Conservation (phyloP, 352 stramenopile species). For the Pythium folliculosum region DNA sequence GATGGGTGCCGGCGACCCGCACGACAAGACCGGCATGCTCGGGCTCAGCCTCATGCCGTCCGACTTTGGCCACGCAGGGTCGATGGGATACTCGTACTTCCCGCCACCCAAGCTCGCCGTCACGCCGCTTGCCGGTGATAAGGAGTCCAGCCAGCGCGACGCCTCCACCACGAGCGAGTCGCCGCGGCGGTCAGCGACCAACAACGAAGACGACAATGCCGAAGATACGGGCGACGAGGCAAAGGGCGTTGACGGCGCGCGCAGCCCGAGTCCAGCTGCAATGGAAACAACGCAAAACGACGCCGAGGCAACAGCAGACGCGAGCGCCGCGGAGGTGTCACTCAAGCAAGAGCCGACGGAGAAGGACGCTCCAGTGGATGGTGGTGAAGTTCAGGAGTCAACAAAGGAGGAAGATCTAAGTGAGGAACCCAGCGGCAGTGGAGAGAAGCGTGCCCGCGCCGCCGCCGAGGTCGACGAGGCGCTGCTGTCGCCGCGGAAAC, state of each 20-base stretch:
- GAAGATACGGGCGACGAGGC: background rate
- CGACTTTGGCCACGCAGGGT: conserved; percentile 44
- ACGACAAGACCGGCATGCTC: conserved; percentile 60
- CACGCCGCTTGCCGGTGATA: background rate
- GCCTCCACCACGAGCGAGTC: background rate
- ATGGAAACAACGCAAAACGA: too few species aligned
- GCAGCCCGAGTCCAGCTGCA: too few species aligned
- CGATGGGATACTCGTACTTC: conserved; percentile 11
- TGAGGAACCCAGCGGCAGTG: background rate
- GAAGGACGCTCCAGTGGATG: background rate
- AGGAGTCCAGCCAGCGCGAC: conserved; percentile 9
- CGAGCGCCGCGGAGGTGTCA: too few species aligned
- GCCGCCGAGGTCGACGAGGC: conserved; percentile 14
- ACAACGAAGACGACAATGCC: background rate
- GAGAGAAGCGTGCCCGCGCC: conserved; percentile 5
- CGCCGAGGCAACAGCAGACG: background rate
- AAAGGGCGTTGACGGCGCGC: background rate
- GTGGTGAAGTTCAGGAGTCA: background rate
- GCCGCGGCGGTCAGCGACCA: background rate
- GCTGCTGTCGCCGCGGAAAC: conserved; percentile 24
- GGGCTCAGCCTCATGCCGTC: conserved; percentile 66
- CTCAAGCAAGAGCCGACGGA: background rate
- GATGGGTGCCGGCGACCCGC: conserved; percentile 31
- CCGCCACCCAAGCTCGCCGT: conserved; percentile 5
- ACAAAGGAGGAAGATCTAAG: background rate